Evolutionary conservation across 2,329 filamentous ascomycete genomes (phyloP).

Genomic region (Ceratocystis albifundus): DNA sequence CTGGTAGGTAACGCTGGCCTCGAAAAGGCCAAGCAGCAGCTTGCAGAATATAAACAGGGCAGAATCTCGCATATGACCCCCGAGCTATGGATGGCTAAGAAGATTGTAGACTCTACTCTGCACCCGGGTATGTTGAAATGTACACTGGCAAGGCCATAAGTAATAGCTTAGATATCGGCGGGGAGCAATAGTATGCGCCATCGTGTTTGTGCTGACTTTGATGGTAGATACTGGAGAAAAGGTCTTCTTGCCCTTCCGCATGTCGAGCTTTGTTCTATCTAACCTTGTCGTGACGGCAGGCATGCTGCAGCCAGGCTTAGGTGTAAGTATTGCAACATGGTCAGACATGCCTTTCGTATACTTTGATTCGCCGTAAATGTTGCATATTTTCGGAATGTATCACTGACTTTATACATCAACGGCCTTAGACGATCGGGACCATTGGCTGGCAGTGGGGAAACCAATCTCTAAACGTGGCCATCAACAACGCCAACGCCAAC

Average conservation of each 20-base stretch:
- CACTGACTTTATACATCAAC: constrained; percentile 19
- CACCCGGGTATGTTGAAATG: constrained; percentile 61
- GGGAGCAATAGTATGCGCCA: neutral
- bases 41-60: constrained; percentile 79
- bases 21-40: constrained; percentile 70
- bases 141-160: neutral
- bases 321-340: constrained; percentile 38
- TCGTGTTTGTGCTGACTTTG: no score
- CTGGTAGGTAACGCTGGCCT: constrained; percentile 67
- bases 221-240: constrained; percentile 73
- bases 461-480: constrained; percentile 94
- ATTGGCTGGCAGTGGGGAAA: constrained; percentile 92
- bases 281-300: constrained; percentile 91
- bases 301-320: constrained; percentile 86
- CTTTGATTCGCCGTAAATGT: neutral
- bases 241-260: constrained; percentile 88
- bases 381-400: neutral
- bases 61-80: constrained; percentile 70
- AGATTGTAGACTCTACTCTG: constrained; percentile 89
- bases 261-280: constrained; percentile 89
- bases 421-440: constrained; percentile 59
- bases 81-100: constrained; percentile 90
- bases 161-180: neutral
- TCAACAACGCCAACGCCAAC: constrained; percentile 97
- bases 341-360: neutral